Percentiles rank a stretch among this genome's conserved stretches.
Conservation (phyloP, 768 basidiomycete species). For the Suillus fuscotomentosus region DNA sequence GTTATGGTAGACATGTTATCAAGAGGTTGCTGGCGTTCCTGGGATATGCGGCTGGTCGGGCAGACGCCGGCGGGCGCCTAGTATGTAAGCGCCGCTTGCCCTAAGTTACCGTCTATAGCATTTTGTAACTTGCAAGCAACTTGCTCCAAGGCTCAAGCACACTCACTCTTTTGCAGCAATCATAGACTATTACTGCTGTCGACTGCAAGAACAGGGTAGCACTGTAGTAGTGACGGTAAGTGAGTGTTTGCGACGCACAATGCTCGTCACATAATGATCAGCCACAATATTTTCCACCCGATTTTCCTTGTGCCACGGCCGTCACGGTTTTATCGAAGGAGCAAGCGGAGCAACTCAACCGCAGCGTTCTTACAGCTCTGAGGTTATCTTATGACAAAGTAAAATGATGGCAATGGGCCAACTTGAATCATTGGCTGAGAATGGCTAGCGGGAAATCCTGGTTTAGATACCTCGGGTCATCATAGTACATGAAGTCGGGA, state of each 20-base stretch:
- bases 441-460: not conserved
- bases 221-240: not conserved
- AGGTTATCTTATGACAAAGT: not conserved
- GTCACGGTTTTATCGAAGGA: not conserved
- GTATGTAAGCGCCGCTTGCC: not conserved
- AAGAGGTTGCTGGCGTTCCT: not conserved
- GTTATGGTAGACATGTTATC: slow-evolving; percentile 4
- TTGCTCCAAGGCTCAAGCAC: not conserved
- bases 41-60: not conserved
- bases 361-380: not conserved
- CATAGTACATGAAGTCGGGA: too few species aligned
- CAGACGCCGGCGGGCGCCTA: not conserved
- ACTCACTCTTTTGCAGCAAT: not conserved
- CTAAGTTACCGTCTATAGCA: not conserved
- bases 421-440: not conserved
- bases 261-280: not conserved
- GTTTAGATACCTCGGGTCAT: not conserved
- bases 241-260: not conserved
- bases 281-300: not conserved
- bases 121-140: not conserved
- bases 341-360: not conserved
- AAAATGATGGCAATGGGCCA: not conserved
- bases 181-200: not conserved
- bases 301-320: not conserved
- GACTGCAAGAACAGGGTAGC: not conserved